phyloP scores from a whole-genome alignment of 345 rosid genomes.

The Boechera divaricarpa region DNA sequence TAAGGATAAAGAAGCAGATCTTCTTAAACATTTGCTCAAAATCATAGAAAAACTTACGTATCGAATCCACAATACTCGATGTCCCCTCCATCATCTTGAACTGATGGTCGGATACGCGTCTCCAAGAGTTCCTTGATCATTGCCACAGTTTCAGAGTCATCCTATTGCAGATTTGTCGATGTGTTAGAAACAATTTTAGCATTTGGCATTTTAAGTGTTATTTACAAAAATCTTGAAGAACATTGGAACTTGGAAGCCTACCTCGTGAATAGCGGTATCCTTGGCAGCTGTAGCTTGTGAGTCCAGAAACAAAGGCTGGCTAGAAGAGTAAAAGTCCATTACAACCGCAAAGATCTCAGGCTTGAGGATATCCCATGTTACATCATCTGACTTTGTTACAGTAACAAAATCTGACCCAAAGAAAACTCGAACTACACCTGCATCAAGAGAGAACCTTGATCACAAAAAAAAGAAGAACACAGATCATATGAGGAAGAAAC shows the following conservation, averaged over 20 bases:
- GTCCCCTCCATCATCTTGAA: constrained; percentile 99
- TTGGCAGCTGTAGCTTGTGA: constrained; percentile 69
- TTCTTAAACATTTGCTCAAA: not conserved
- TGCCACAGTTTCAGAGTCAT: constrained; percentile 95
- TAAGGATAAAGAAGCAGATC: not conserved
- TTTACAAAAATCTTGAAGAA: not conserved
- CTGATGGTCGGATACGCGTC: constrained; percentile 96
- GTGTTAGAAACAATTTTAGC: not conserved
- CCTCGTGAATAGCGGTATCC: constrained; percentile 91
- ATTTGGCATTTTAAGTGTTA: not conserved
- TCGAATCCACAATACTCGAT: constrained; percentile 89
- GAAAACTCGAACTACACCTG: constrained; percentile 85
- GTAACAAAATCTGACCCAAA: constrained; percentile 92
- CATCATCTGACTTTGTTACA: constrained; percentile 85
- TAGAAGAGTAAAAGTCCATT: constrained; percentile 96
- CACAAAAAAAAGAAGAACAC: not conserved
- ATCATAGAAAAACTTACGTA: constrained; percentile 54
- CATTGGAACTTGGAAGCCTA: constrained; percentile 21
- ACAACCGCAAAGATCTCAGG: constrained; percentile 93
- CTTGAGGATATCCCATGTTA: constrained; percentile 82
- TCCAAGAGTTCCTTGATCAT: constrained; percentile 98
- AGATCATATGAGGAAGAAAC: not conserved
- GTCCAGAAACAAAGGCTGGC: constrained; percentile 82
- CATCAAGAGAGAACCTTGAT: constrained; percentile 28
- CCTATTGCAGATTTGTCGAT: constrained; percentile 50